Evolutionary conservation across 768 basidiomycete species (phyloP).

Genomic region (Astraeus odoratus): DNA sequence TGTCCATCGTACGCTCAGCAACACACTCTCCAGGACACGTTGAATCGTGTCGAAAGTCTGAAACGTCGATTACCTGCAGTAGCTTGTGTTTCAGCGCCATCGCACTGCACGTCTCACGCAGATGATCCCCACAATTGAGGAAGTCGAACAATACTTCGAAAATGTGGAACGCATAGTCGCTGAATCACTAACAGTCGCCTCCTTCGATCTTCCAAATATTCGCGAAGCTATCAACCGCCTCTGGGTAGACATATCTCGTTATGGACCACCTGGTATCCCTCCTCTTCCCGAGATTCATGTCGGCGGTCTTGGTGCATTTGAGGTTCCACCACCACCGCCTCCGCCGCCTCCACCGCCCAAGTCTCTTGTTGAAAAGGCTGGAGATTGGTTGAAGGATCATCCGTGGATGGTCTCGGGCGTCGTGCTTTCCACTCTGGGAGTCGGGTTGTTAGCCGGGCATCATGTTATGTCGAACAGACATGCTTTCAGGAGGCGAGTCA

Average conservation of each 20-base stretch:
- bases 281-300: constrained; percentile 46
- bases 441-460: constrained; percentile 58
- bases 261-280: constrained; percentile 52
- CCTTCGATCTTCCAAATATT: constrained; percentile 55
- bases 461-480: constrained; percentile 19
- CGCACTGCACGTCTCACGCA: too few species aligned
- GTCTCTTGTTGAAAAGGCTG: constrained; percentile 39
- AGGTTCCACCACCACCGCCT: constrained; percentile 58
- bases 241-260: constrained; percentile 76
- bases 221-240: constrained; percentile 61
- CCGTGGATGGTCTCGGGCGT: constrained; percentile 56
- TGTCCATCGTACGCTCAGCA: too few species aligned
- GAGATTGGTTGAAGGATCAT: constrained; percentile 49
- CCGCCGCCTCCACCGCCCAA: constrained; percentile 48
- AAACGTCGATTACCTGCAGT: too few species aligned
- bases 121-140: constrained; percentile 45
- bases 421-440: constrained; percentile 50
- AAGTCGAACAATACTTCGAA: constrained; percentile 65
- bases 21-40: too few species aligned
- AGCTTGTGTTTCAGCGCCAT: too few species aligned
- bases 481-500: constrained; percentile 17
- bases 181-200: constrained; percentile 47
- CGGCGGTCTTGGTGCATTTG: constrained; percentile 63
- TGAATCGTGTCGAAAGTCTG: too few species aligned
- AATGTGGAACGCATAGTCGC: constrained; percentile 58